Percentiles rank a stretch among this genome's conserved stretches.
Conservation (phyloP, 331 rosid species). For the Malus hybrid region DNA sequence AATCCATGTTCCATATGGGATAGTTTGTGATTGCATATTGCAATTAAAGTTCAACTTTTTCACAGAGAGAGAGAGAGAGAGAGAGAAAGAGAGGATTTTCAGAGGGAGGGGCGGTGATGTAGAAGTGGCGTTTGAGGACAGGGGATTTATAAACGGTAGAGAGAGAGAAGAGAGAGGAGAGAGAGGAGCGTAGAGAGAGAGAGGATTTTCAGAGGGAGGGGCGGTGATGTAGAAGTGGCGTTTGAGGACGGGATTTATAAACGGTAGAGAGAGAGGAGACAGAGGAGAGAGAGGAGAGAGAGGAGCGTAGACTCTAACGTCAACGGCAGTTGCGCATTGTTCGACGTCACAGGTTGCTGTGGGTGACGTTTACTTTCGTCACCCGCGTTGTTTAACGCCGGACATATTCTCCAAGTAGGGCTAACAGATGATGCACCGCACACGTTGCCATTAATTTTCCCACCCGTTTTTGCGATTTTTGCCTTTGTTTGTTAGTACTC, state of each 20-base stretch:
- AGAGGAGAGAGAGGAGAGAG: neutral
- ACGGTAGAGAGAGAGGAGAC: neutral
- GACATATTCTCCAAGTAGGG: slow-evolving; percentile 24
- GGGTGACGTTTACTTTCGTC: slow-evolving; percentile 47
- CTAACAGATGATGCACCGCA: neutral
- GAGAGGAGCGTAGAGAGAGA: neutral
- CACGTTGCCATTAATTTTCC: neutral
- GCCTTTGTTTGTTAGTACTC: neutral
- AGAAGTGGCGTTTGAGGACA: neutral
- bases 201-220: neutral
- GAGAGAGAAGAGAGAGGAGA: neutral
- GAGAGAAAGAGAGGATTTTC: neutral
- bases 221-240: neutral
- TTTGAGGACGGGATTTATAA: neutral
- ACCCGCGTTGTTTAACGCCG: slow-evolving; percentile 8
- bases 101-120: neutral
- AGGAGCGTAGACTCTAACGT: slow-evolving; percentile 34
- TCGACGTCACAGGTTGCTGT: slow-evolving; percentile 41
- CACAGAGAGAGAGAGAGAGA: neutral
- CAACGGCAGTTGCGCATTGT: slow-evolving; percentile 52
- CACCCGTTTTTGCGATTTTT: neutral
- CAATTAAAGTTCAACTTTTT: no score
- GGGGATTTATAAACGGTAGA: neutral
- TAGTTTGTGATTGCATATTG: slow-evolving; percentile 67
- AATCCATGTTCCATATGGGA: slow-evolving; percentile 47